These are phyloP conservation scores for Ustilago tritici DNA, from an alignment of 1,284 basidiomycete species.

Conservation along the genomic window DNA sequence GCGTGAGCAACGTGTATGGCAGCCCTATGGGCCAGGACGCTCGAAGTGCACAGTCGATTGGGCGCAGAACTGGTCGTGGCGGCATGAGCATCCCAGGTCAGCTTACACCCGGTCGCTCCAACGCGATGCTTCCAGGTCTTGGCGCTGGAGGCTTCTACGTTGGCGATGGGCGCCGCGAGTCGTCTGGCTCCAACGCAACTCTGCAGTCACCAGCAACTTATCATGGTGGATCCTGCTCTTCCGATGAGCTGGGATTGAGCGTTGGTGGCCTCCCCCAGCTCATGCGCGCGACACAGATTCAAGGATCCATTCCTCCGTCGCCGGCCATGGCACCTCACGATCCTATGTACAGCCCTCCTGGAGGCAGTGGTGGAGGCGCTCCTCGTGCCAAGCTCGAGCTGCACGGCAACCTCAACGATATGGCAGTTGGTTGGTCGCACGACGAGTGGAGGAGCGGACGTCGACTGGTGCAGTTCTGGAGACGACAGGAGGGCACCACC, in stretches of 20 bases:
- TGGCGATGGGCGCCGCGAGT: constrained; percentile 36
- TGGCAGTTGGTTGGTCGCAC: constrained; percentile 73
- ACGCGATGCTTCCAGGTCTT: constrained; percentile 37
- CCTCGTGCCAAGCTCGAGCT: constrained; percentile 65
- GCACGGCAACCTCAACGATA: constrained; percentile 72
- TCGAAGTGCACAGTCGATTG: constrained; percentile 30
- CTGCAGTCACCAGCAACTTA: constrained; percentile 39
- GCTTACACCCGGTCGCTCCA: constrained; percentile 37
- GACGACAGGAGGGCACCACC: constrained; percentile 72
- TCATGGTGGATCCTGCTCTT: constrained; percentile 33
- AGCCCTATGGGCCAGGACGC: constrained; percentile 37
- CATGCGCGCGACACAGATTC: constrained; percentile 49
- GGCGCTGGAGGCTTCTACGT: constrained; percentile 36
- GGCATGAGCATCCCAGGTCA: constrained; percentile 35
- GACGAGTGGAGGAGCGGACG: constrained; percentile 73
- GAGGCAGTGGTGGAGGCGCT: constrained; percentile 31
- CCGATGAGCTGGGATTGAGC: constrained; percentile 37
- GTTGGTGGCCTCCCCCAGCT: constrained; percentile 45
- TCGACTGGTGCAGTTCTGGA: constrained; percentile 73
- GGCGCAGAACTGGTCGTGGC: constrained; percentile 36
- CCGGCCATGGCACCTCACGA: constrained; percentile 30
- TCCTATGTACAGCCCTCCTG: constrained; percentile 50
- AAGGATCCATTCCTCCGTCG: constrained; percentile 28
- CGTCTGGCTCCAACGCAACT: constrained; percentile 30
- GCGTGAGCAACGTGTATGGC: constrained; percentile 34